Base-by-base conservation (phyloP, 306 rosid species). In the Betula pendula region DNA sequence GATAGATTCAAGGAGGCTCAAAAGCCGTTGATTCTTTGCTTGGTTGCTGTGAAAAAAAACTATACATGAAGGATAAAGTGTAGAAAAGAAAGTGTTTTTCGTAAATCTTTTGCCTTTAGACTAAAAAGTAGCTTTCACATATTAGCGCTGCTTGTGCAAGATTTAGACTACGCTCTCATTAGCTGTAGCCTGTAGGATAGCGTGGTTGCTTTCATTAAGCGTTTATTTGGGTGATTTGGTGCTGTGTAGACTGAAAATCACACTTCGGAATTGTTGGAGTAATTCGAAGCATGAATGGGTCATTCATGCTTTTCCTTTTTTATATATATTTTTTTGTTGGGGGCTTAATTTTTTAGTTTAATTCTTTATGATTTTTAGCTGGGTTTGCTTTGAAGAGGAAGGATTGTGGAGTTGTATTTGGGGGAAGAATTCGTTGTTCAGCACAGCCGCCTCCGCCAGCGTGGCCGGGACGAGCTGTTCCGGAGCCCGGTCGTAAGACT, bases 391-490 rank as follows among this genome's bases (percentile, higher is more conserved):
- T 95, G 66, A 91, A 81, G 79, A 91, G 91, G 77, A 89, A 63
- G 89, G 86, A 85, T 8, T 63, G 77, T 72, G 78, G 85, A 75
- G 62, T 51, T 22, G 68, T 77, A 53, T 56, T 77, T 74, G 81
- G 88, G 74, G 80, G 83, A 73, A 66, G 86, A 81, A 71, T 92
- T 91, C 67, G 29, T 55, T 95, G 98, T 81, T 92, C 92, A 8
- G 78, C 80, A 60, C 87, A 86, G 79, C 50, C 80, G 50, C 89
- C 90, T 60, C 98, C 97, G 50, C 94, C 99, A 29, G 99, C 98
- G 5, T 95, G 99, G 99, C 96, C 99, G 4, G 99, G 97, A 81
- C 81, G 97, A 78, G 99, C 99, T 31, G 80, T 87, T 14, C 74
- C 80, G 0, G 97, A 92, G 76, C 17, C 72, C 1, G 86, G 80